Base-by-base conservation (phyloP, 1,284 basidiomycete species). In the Ustilago curta region DNA sequence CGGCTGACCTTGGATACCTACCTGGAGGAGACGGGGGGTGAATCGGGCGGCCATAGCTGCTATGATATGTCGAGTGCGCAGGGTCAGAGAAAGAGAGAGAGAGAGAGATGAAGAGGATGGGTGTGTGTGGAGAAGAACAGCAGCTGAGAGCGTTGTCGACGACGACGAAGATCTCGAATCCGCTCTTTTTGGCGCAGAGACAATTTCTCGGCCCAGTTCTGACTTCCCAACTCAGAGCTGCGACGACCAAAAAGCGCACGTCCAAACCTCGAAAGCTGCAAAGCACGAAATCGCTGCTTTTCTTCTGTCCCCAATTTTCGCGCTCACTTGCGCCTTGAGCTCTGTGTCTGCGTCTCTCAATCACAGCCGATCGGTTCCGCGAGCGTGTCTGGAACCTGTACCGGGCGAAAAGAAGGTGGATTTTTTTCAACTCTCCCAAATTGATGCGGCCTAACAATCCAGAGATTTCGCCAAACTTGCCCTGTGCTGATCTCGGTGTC, bases 21-120 rank as follows among this genome's bases (percentile, higher is more conserved):
- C 76, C 72, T 78, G 76, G 59, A 72, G 54, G 54, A 78, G 66
- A 58, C 73, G 76, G 45, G 76, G 76, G 43, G 76, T 69, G 69
- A 76, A 76, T 27, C 76, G 76, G 50, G 73, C 61, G 65, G 73
- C 76, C 73, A 78, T 78, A 53, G 27, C 54, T 59, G 64, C 42
- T 59, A 40, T 43, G 29, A 23, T 44, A 42, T n/a, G 47, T 35
- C 21, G 50, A 39, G 23, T 27, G 14, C 27, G 47, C 16, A 18
- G 35, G 35, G 14, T 37, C 3, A 35, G 29, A 31, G 29, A 31
- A 9, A 31, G 31, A 32, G 31, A 32, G 35, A 37, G n/a, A 44
- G 43, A 63, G 40, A 48, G 43, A 57, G 31, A 40, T 18, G 47
- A 44, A 19, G 51, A 50, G 21, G 40, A 19, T 16, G 45, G 11